Base-by-base conservation (phyloP, 1,139 yeast genomes). In the Saccharomycopsis hybrid region DNA sequence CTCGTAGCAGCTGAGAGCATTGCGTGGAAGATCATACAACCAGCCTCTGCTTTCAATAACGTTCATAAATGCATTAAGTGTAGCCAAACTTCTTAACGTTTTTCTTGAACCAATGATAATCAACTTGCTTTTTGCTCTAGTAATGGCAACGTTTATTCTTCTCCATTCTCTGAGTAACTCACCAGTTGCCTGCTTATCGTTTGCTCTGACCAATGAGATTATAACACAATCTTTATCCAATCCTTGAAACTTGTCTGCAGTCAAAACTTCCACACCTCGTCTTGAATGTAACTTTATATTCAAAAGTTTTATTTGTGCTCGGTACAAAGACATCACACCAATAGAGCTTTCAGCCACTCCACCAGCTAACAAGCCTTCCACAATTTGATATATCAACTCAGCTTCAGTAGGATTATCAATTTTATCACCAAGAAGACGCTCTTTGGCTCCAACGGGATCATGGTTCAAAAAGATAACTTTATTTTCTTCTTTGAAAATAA, bases 181-280 rank as follows among this genome's bases (percentile, higher is more conserved):
- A 1, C 98, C 97, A 1, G 85, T 80, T 49, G 72, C 73, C 11
- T 73, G 71, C n/a, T 77, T 76, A 2, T 70, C 69, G 61, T 90
- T 92, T 1, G 96, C 83, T 43, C 96, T 72, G 3, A 90, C 97
- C 56, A 92, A 68, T 1, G 97, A 89, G 4, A 94, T 80, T 2
- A 94, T 78, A 11, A 94, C 80, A 59, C 96, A 83, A 47, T 89
- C 94, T 63, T 89, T 92, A 63, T 94, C 99, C 51, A 97, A 74
- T 0, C 98, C 99, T 66, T 94, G 98, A 58, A 85, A 92, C 57
- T 87, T 92, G 64, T 94, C 99, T 0, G 97, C 97, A 0, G 98
- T 94, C 54, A 92, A 69, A 29, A 87, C 74, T 58, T 92, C 97
- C 39, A 92, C 68, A 0, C 71, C 76, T 2, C 63, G 62, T 18